A percentile compares a stretch with the other conserved stretches of the same genome.
These are phyloP conservation scores for Neurospora sp. DNA, from an alignment of 495 filamentous ascomycete genomes.

Conservation along the genomic window DNA sequence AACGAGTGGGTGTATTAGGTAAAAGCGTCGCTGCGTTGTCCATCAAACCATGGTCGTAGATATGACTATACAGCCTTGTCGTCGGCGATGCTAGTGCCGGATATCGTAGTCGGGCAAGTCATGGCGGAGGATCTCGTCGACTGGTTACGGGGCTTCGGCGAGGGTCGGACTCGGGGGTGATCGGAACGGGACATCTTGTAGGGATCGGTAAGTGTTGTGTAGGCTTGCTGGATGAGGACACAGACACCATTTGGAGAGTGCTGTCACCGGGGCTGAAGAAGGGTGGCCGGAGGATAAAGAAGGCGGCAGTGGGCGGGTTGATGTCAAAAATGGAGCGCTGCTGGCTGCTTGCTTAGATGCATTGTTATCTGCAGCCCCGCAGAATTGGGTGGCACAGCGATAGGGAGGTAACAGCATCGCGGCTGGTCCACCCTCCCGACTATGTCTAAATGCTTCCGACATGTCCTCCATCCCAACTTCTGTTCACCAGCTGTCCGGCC, in stretches of 20 bases:
- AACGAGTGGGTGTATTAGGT: no score
- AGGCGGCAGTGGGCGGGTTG: neutral
- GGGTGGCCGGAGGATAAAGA: neutral
- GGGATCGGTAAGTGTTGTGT: neutral
- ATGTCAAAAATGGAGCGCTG: neutral
- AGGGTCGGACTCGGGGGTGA: neutral
- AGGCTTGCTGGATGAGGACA: neutral
- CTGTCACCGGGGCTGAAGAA: rapidly evolving
- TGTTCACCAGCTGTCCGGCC: no score
- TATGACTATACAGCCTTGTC: no score
- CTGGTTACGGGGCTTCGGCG: neutral
- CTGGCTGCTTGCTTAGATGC: neutral
- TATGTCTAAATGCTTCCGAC: no score
- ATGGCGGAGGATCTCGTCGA: neutral
- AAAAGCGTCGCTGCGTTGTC: no score
- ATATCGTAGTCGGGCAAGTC: neutral
- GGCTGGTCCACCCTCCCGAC: no score
- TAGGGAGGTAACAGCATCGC: neutral
- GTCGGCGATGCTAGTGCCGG: no score
- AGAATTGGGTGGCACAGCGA: neutral
- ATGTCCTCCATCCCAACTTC: neutral
- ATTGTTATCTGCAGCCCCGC: neutral
- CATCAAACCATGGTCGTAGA: no score
- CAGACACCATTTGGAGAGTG: neutral
- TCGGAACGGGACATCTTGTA: neutral